phyloP scores from a whole-genome alignment of 306 rosid genomes.

The Rosa rugosa region DNA sequence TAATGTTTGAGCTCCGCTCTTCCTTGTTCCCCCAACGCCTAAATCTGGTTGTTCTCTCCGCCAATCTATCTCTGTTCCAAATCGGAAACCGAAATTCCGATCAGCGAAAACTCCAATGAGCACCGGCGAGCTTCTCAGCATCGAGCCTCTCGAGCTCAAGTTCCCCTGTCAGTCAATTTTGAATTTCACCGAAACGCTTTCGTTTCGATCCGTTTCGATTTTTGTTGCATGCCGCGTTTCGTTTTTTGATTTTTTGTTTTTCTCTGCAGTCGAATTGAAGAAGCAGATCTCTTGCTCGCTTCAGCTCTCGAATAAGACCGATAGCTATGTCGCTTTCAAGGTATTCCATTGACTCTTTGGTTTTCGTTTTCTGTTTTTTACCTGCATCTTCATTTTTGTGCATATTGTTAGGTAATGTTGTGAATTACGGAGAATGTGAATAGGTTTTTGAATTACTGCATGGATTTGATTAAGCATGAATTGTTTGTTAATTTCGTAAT shows the following conservation, averaged over 20 bases:
- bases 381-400: not conserved
- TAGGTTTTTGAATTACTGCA: not conserved
- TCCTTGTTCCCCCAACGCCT: constrained; percentile 16
- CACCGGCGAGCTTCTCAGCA: constrained; percentile 81
- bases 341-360: constrained; percentile 28
- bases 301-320: constrained; percentile 80
- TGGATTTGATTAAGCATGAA: not conserved
- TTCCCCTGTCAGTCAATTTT: constrained; percentile 53
- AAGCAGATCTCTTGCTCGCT: constrained; percentile 94
- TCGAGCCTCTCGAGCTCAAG: constrained; percentile 89
- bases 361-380: not conserved
- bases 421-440: not conserved
- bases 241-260: not conserved
- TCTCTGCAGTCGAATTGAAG: constrained; percentile 71
- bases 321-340: constrained; percentile 84
- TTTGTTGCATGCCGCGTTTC: not conserved
- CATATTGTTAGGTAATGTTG: not conserved
- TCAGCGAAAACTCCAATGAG: constrained; percentile 43
- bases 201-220: constrained; percentile 28
- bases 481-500: not conserved
- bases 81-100: constrained; percentile 12
- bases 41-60: constrained; percentile 39
- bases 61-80: constrained; percentile 11
- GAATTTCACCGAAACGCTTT: not conserved
- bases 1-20: not conserved